A percentile compares a stretch with the other conserved stretches of the same genome.
These are phyloP conservation scores for Solanum hybrid DNA, from an alignment of 305 asterid species.

Conservation along the genomic window DNA sequence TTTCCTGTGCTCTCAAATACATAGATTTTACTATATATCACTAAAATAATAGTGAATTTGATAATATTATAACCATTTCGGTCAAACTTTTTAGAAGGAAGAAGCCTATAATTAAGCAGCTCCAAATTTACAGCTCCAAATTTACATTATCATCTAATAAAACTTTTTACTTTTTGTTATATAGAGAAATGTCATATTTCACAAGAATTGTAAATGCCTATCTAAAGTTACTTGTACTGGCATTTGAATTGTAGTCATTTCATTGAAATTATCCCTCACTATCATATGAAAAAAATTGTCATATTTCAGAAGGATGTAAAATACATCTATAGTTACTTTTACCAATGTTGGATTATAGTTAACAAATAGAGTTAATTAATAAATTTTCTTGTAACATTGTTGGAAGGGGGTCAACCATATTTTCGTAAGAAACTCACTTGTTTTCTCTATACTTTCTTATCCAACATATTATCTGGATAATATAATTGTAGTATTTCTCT, in stretches of 20 bases:
- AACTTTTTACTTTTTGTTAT: not conserved
- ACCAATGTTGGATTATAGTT: no score
- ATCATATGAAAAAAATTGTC: not conserved
- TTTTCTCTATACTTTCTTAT: no score
- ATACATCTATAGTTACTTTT: not conserved
- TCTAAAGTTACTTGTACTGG: not conserved
- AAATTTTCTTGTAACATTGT: no score
- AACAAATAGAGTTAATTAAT: no score
- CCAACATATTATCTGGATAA: no score
- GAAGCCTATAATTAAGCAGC: not conserved
- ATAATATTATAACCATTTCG: not conserved
- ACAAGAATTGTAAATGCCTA: not conserved
- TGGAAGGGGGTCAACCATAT: no score
- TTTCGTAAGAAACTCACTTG: no score
- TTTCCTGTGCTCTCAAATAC: not conserved
- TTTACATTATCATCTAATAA: not conserved
- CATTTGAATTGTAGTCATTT: not conserved
- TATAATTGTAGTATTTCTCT: no score
- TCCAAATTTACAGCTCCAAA: not conserved
- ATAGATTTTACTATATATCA: not conserved
- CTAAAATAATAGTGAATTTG: not conserved
- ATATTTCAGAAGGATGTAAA: not conserved
- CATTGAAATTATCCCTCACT: not conserved
- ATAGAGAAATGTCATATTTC: not conserved
- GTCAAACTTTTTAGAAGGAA: not conserved